Percentiles rank a stretch among this genome's conserved stretches.
Conservation (phyloP, 139 green algal species). For the Picochlorum sp. region DNA sequence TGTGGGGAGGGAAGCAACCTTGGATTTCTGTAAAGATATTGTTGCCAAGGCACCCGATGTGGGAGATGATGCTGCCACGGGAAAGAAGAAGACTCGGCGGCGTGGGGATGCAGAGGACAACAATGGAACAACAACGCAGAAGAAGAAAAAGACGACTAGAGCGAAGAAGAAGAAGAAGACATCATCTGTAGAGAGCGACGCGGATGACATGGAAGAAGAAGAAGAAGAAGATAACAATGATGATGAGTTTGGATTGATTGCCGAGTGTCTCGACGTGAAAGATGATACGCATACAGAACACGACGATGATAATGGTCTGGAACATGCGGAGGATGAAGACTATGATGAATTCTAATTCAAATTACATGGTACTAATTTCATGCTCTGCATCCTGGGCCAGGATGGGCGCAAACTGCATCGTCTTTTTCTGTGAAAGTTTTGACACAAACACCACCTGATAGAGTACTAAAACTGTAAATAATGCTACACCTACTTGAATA, state of each 20-base stretch:
- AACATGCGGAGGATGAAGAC: too few species aligned
- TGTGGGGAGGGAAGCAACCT: conserved; percentile 39
- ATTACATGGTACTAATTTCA: background rate
- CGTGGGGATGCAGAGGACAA: too few species aligned
- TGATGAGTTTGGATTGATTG: background rate
- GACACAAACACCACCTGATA: conserved; percentile 21
- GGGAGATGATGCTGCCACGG: background rate
- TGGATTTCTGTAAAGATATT: conserved; percentile 73
- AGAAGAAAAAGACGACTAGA: too few species aligned
- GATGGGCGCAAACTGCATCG: too few species aligned
- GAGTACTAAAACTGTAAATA: conserved; percentile 24
- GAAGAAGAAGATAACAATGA: background rate
- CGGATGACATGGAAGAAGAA: background rate
- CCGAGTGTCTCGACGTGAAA: too few species aligned
- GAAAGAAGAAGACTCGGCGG: too few species aligned
- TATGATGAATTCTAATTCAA: background rate
- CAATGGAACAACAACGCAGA: too few species aligned
- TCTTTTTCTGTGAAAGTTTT: too few species aligned
- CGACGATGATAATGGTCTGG: too few species aligned
- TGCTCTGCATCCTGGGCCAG: too few species aligned
- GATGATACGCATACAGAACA: too few species aligned
- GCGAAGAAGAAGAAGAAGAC: background rate
- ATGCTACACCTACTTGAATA: conserved; percentile 28
- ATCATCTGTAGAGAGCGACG: background rate
- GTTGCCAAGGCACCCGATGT: conserved; percentile 62